Percentiles rank a stretch among this genome's conserved stretches.
Conservation (phyloP, 371 early-diverging fungal species). For the Mortierella polycephala region DNA sequence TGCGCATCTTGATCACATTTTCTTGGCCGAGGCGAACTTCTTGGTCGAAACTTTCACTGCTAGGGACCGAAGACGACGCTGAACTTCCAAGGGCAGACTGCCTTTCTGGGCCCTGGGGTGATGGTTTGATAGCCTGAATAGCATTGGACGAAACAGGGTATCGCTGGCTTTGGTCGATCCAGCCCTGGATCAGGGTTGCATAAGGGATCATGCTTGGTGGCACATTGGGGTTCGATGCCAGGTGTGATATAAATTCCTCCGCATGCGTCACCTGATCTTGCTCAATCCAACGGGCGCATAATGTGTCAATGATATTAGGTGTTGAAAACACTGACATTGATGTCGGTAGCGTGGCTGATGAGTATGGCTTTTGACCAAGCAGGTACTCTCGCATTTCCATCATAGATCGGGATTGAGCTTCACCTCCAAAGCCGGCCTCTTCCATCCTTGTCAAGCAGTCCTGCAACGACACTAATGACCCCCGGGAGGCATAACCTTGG, state of each 20-base stretch:
- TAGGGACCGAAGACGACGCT: conserved; percentile 22
- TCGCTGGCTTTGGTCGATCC: conserved; percentile 40
- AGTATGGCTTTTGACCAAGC: conserved; percentile 9
- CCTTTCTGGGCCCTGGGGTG: no score
- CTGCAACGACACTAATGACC: conserved; percentile 15
- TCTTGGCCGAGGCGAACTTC: conserved; percentile 21
- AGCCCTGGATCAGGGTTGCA: conserved; percentile 33
- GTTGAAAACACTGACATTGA: not conserved
- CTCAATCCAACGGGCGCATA: conserved; percentile 38
- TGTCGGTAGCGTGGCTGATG: no score
- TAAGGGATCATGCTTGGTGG: conserved; percentile 21
- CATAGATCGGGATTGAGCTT: not conserved
- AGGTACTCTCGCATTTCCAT: conserved; percentile 9
- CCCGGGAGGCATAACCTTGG: conserved; percentile 37
- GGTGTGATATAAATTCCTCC: conserved; percentile 19
- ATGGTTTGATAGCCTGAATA: conserved; percentile 9
- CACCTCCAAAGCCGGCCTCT: conserved; percentile 14
- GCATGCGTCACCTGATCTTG: conserved; percentile 31
- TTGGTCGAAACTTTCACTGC: conserved; percentile 36
- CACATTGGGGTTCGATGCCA: conserved; percentile 13
- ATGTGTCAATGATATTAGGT: conserved; percentile 3
- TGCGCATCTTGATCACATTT: conserved; percentile 28
- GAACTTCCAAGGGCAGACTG: not conserved
- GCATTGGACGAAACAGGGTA: conserved; percentile 18
- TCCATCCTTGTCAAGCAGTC: conserved; percentile 33